Base-by-base conservation (phyloP, 2,329 filamentous ascomycete genomes). In the Tolypocladium amazonense region DNA sequence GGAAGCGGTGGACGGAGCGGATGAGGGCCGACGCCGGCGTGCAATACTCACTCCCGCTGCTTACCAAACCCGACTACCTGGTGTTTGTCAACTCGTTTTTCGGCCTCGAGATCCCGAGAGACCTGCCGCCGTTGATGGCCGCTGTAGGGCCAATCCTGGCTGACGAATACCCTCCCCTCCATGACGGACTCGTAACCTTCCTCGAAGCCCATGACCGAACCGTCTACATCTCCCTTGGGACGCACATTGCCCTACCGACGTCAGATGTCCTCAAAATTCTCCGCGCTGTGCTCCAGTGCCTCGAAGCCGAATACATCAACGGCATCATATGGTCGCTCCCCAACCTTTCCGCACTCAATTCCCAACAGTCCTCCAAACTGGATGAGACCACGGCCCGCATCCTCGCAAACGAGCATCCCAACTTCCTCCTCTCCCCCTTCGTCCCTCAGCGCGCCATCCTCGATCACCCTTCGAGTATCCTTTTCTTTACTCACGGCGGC, bases 11-110 rank as follows among this genome's bases (percentile, higher is more conserved):
- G 66, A 69, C 67, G 0, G 65, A 63, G 14, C 61, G 60, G 5
- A 74, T 77, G 73, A 70, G 75, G 8, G 62, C 62, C n/a, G 59
- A 59, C 11, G 65, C 66, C 1, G 75, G 72, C 3, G 72, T 77
- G 7, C 58, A 64, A 8, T 69, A 73, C 25, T 58, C 64, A 2
- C 65, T 72, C 6, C 70, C 69, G 0, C 59, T 64, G 0, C 59
- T 65, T 0, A 60, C 66, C 3, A 77, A 77, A 56, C 76, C 77
- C 0, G 68, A 76, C 59, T 72, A 77, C 54, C 70, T 79, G 4
- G 62, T 75, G 2, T 66, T 78, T 6, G 71, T 78, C 30, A 78
- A 79, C 58, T 76, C 75, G 0, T 78, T 78, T 61, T 76, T 72
- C 59, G 76, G 76, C 0, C 66, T 79, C 9, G 77, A 79, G 57